Base-by-base conservation (phyloP, 352 stramenopile species). In the Phytophthora tentaculata region DNA sequence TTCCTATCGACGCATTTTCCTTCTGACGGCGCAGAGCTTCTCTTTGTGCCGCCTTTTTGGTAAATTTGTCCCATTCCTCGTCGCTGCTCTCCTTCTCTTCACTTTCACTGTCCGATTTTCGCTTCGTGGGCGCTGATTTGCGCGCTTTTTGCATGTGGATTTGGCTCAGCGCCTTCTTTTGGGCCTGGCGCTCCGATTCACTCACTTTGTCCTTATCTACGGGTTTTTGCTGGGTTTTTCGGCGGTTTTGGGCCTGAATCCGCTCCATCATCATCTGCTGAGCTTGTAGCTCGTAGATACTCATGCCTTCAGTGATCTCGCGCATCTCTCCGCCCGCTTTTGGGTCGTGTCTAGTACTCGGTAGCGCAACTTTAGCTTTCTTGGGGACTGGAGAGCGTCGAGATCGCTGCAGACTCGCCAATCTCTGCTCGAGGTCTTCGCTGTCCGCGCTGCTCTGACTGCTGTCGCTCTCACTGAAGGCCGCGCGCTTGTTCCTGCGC, bases 201-300 rank as follows among this genome's bases (percentile, higher is more conserved):
- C n/a, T n/a, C n/a, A n/a, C 49, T 57, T 44, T 41, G 23, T 22
- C 26, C 17, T 22, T 52, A 44, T 26, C 41, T 28, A 5, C 47
- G 16, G 28, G 9, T 13, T 62, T 73, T 19, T 24, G 13, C 1
- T 43, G 37, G 24, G 16, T n/a, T 71, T 50, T 71, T 59, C 66
- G 62, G 5, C 63, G 54, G 29, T 79, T 74, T 59, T 73, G 64
- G 17, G 59, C 58, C 53, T 80, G 77, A 32, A 86, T 76, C 7
- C 71, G 58, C 43, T 73, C 77, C 43, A 82, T 69, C 50, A 80
- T 61, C 22, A 74, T 73, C 53, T 89, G 67, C 62, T 89, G 80
- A 3, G 76, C 78, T 28, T 89, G 80, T 19, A 89, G 58, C 55
- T 89, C 80, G 22, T 71, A 73, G 45, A 83, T 66, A 16, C 55